A percentile compares a stretch with the other conserved stretches of the same genome.
phyloP scores from a whole-genome alignment of 805 yeast species.

The Debaryomyces tyrocola region DNA sequence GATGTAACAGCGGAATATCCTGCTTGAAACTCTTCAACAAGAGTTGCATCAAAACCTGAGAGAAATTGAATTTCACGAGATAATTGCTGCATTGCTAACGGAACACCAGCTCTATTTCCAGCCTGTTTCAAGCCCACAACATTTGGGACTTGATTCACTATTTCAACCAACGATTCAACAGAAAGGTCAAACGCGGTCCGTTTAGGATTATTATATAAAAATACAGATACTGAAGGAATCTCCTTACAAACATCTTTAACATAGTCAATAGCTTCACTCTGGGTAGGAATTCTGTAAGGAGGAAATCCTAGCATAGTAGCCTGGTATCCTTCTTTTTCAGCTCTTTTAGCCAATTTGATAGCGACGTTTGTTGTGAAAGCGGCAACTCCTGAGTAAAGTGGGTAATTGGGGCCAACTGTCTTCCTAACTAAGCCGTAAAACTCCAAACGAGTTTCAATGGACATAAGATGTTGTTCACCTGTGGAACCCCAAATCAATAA shows the following conservation, averaged over 20 bases:
- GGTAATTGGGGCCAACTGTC: neutral
- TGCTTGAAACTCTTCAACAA: neutral
- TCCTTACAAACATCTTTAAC: neutral
- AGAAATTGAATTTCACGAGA: neutral
- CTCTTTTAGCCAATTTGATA: neutral
- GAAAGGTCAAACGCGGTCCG: neutral
- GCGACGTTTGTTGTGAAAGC: neutral
- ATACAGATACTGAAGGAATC: neutral
- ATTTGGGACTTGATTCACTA: conserved; percentile 1
- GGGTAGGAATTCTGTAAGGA: conserved; percentile 2
- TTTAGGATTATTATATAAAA: conserved; percentile 2
- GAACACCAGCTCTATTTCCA: neutral
- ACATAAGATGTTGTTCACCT: conserved; percentile 1
- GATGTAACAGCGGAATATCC: conserved; percentile 1
- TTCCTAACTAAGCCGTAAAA: neutral
- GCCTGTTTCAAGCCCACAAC: conserved; percentile 1
- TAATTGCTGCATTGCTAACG: neutral
- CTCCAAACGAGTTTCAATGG: neutral
- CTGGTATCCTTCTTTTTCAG: conserved; percentile 1
- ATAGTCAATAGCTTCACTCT: neutral
- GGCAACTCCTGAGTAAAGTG: neutral
- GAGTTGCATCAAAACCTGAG: conserved; percentile 1
- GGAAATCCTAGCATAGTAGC: conserved; percentile 3
- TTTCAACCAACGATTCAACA: neutral
- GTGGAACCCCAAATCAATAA: conserved; percentile 1